Base-by-base conservation (phyloP, 2,329 filamentous ascomycete genomes). In the Colletotrichum acutatum region DNA sequence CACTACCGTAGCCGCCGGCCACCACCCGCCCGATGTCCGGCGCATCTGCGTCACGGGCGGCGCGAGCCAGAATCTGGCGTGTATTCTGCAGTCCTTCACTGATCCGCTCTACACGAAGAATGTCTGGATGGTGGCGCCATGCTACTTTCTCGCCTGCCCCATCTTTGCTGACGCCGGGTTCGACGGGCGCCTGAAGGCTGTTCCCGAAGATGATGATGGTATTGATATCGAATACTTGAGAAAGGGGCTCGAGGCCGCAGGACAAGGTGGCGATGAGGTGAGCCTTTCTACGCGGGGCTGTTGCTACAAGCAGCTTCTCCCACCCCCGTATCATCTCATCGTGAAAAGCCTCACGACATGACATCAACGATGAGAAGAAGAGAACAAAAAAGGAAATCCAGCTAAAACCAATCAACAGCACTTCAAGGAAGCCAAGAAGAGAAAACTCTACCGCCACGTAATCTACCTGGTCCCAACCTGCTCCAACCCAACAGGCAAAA, bases 401-500 rank as follows among this genome's bases (percentile, higher is more conserved):
- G 42, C 63, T 65, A 7, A 68, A 70, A 57, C 7, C 12, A 0
- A 1, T 14, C 16, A 24, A 30, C 28, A 73, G 70, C 70, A 62
- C 58, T 37, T 74, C 37, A 74, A 75, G 62, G 46, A 61, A 24
- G 74, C 68, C 7, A 66, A 66, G 2, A 66, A 68, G 34, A 88
- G 91, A 52, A 97, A 97, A 78, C 89, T 94, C 68, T 98, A 97
- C 84, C 92, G 91, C 67, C 94, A 98, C 79, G 81, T 98, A 76
- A 92, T 99, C 77, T 98, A 98, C 81, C 90, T 91, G 37, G 95
- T 97, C 16, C 94, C 97, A 0, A 95, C 95, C 0, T 97, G 95
- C 81, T 91, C 94, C 61, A 98, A 98, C 79, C 97, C 97, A 0
- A 95, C 93, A 0, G 94, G 93, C 34, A 93, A 92, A 78, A 95